phyloP scores from a whole-genome alignment of 106 monocot genomes.

The Chionographis japonica region DNA sequence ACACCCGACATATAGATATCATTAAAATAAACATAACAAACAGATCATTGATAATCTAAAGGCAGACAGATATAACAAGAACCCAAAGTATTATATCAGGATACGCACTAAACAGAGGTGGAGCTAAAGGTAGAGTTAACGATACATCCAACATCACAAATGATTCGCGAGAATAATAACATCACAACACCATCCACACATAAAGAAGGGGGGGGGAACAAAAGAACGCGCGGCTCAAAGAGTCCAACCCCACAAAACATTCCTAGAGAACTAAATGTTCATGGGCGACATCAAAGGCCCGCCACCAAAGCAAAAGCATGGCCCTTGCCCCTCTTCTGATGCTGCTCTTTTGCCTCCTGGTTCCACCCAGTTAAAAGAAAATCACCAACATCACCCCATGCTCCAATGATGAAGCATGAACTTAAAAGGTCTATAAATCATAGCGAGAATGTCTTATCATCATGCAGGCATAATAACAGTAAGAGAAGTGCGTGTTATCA shows the following conservation, averaged over 20 bases:
- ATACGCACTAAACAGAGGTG: slow-evolving; percentile 4
- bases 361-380: neutral
- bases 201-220: neutral
- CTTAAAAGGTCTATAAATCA: too few relatives aligned
- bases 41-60: neutral
- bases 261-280: neutral
- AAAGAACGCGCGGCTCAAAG: neutral
- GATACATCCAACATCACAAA: slow-evolving; percentile 9
- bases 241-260: slow-evolving; percentile 5
- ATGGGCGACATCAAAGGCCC: slow-evolving; percentile 8
- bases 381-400: neutral
- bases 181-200: slow-evolving; percentile 3
- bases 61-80: slow-evolving; percentile 9
- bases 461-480: neutral
- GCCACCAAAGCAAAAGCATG: slow-evolving; percentile 15
- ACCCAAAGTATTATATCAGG: slow-evolving; percentile 3
- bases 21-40: too few relatives aligned
- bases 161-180: slow-evolving; percentile 10
- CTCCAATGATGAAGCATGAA: slow-evolving; percentile 4
- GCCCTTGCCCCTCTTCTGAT: neutral
- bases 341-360: neutral
- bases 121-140: slow-evolving; percentile 5
- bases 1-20: too few relatives aligned
- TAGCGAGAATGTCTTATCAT: neutral
- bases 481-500: too few relatives aligned